These are phyloP conservation scores for Cardiospermum halicacabum DNA, from an alignment of 345 rosid species.

Conservation along the genomic window DNA sequence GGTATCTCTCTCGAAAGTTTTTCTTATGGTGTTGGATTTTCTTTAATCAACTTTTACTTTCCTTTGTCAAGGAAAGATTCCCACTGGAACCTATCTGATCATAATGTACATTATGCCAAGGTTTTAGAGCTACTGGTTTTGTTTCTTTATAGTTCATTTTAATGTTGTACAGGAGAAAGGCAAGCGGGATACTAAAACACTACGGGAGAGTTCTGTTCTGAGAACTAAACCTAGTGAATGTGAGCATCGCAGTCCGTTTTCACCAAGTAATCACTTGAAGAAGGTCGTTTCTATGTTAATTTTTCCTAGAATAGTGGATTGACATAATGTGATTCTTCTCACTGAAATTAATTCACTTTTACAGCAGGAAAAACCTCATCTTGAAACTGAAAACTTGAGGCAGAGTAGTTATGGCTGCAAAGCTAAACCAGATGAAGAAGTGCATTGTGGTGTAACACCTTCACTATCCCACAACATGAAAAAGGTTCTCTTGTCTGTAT, in stretches of 20 bases:
- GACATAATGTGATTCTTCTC: not conserved
- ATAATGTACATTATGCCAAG: not conserved
- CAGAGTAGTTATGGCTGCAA: conserved; percentile 25
- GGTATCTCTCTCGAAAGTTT: conserved; percentile 7
- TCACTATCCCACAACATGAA: conserved; percentile 7
- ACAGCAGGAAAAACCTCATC: conserved; percentile 30
- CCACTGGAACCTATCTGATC: not conserved
- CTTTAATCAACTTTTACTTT: not conserved
- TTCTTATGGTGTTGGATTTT: not conserved
- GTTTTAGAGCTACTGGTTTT: not conserved
- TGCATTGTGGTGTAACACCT: conserved; percentile 7
- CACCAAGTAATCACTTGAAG: conserved; percentile 15
- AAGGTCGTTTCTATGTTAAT: conserved; percentile 21
- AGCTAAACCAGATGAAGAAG: conserved; percentile 18
- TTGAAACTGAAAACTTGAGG: conserved; percentile 16
- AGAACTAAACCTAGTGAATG: conserved; percentile 19
- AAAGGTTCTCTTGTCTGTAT: conserved; percentile 22
- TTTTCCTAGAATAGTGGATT: not conserved
- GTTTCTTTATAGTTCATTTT: not conserved
- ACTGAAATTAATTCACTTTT: not conserved
- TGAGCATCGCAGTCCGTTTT: conserved; percentile 7
- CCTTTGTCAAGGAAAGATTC: not conserved
- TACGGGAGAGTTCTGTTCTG: conserved; percentile 21
- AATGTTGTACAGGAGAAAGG: conserved; percentile 25
- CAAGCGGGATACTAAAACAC: conserved; percentile 16